These are phyloP conservation scores for Lagenidium sp. DNA, from an alignment of 352 stramenopile genomes.

Conservation along the genomic window DNA sequence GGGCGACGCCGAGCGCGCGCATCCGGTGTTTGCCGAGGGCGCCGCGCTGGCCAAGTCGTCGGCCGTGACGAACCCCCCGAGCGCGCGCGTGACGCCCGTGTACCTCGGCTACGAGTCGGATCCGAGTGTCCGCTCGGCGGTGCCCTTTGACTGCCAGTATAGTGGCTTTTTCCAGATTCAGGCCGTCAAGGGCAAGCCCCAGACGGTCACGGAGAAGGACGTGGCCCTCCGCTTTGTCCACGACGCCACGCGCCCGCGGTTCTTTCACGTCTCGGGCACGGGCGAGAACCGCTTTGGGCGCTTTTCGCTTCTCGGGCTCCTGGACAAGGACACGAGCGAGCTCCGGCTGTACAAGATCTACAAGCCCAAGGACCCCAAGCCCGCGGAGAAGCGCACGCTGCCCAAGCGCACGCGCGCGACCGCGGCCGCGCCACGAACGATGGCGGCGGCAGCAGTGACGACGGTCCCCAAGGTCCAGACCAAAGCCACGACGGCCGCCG, in stretches of 20 bases:
- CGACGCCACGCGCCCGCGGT: slow-evolving; percentile 44
- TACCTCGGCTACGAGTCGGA: slow-evolving; percentile 68
- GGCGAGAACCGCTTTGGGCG: slow-evolving; percentile 77
- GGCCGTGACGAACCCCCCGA: slow-evolving; percentile 22
- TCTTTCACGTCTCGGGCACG: slow-evolving; percentile 57
- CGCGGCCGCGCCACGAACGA: background rate
- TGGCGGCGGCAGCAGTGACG: background rate
- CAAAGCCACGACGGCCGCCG: background rate
- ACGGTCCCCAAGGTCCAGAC: too few relatives aligned
- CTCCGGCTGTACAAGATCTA: slow-evolving; percentile 83
- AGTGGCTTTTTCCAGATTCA: slow-evolving; percentile 84
- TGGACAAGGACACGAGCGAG: slow-evolving; percentile 72
- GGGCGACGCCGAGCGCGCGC: slow-evolving; percentile 21
- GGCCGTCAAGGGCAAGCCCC: slow-evolving; percentile 70
- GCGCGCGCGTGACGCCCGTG: slow-evolving; percentile 33
- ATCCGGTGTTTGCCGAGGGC: slow-evolving; percentile 40
- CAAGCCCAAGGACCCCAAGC: slow-evolving; percentile 76
- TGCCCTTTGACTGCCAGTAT: slow-evolving; percentile 78
- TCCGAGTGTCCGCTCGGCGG: slow-evolving; percentile 39
- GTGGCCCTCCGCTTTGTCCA: slow-evolving; percentile 79
- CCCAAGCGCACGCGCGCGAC: slow-evolving; percentile 34
- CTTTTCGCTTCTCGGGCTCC: slow-evolving; percentile 61
- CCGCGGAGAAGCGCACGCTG: slow-evolving; percentile 60
- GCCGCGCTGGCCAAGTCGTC: slow-evolving; percentile 46
- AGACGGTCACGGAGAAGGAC: slow-evolving; percentile 73